Percentiles rank a stretch among this genome's conserved stretches.
Conservation (phyloP, 768 basidiomycete genomes). For the Rhodotorula taiwanensis region DNA sequence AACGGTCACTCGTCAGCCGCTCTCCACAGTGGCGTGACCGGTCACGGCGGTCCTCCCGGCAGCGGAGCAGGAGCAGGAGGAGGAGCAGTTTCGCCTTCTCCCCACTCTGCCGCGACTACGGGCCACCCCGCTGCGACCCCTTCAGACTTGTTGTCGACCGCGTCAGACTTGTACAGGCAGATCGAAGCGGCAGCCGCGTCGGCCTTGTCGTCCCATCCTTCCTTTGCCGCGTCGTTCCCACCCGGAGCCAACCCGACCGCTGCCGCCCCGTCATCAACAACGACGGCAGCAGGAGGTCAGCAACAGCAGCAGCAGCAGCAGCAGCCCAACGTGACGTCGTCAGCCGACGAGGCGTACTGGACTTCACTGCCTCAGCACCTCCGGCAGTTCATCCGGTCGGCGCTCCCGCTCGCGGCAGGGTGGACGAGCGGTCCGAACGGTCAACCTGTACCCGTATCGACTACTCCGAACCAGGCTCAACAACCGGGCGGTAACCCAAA, state of each 20-base stretch:
- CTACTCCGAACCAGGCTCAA: too few species aligned
- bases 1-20: too few species aligned
- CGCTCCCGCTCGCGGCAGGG: conserved; percentile 46
- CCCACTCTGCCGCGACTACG: too few species aligned
- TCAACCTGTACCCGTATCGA: conserved; percentile 26
- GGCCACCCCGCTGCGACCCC: conserved; percentile 47
- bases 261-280: background rate
- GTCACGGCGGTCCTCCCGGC: too few species aligned
- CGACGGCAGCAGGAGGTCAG: background rate
- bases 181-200: conserved; percentile 51
- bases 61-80: background rate
- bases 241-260: too few species aligned
- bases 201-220: conserved; percentile 39
- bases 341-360: conserved; percentile 62
- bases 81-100: too few species aligned
- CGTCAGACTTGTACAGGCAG: conserved; percentile 58
- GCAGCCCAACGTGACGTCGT: conserved; percentile 29
- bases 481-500: background rate
- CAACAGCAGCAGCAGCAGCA: background rate
- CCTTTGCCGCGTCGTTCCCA: conserved; percentile 34
- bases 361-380: conserved; percentile 61
- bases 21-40: too few species aligned
- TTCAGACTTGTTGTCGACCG: conserved; percentile 57
- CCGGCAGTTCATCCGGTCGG: conserved; percentile 60
- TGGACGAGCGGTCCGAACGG: conserved; percentile 32